phyloP scores from a whole-genome alignment of 2,329 filamentous ascomycete genomes.

The Cordyceps javanica region DNA sequence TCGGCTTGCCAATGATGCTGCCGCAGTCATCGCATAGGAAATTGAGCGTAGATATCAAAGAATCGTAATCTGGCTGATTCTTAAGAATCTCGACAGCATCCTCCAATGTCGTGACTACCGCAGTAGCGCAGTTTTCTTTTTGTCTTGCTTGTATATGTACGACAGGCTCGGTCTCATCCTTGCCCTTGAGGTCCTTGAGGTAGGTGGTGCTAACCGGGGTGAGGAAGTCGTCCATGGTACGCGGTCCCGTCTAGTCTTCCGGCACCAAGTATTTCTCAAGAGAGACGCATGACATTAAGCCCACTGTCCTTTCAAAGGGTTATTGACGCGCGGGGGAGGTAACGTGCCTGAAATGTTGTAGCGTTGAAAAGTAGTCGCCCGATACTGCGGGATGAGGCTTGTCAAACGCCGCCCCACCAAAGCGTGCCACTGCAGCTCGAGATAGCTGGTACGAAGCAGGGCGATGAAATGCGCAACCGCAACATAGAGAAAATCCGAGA shows the following conservation, averaged over 20 bases:
- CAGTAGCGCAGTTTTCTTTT: slow-evolving; percentile 4
- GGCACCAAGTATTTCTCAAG: background rate
- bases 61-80: slow-evolving; percentile 55
- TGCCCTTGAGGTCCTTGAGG: slow-evolving; percentile 36
- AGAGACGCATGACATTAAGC: background rate
- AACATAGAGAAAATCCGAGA: too few relatives aligned
- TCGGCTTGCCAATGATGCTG: slow-evolving; percentile 33
- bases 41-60: slow-evolving; percentile 44
- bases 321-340: background rate
- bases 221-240: slow-evolving; percentile 49
- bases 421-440: background rate
- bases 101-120: slow-evolving; percentile 28
- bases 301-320: background rate
- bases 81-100: slow-evolving; percentile 56
- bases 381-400: background rate
- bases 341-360: background rate
- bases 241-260: background rate
- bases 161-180: slow-evolving; percentile 22
- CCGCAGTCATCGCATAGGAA: slow-evolving; percentile 38
- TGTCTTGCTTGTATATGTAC: background rate
- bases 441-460: too few relatives aligned
- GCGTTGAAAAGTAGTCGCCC: background rate
- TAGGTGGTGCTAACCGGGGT: slow-evolving; percentile 49
- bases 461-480: too few relatives aligned
- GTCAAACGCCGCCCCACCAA: slow-evolving; percentile 10